A percentile compares a stretch with the other conserved stretches of the same genome.
Conservation (phyloP, 2,329 filamentous ascomycete species). For the Zalaria sp. region DNA sequence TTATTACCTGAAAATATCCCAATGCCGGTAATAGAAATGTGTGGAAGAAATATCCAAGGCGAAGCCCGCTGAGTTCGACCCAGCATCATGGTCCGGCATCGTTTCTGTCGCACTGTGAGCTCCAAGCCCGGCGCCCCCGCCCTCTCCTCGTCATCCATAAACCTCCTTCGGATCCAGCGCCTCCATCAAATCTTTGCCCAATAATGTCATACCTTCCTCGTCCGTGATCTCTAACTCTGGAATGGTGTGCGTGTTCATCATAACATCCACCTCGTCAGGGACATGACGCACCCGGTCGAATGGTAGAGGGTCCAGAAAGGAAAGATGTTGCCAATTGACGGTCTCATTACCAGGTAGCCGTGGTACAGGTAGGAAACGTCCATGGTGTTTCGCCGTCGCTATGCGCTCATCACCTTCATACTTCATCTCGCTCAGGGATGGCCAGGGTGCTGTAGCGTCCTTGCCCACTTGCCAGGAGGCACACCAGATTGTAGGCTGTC, state of each 20-base stretch:
- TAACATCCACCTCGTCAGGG: too few species aligned
- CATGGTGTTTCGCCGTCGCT: constrained; percentile 26
- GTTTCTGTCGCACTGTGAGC: too few species aligned
- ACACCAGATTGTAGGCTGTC: constrained; percentile 1
- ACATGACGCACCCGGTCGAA: constrained; percentile 18
- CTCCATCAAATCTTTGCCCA: constrained; percentile 11
- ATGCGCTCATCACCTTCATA: constrained; percentile 34
- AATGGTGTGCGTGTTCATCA: too few species aligned
- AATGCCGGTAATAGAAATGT: too few species aligned
- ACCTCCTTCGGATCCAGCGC: constrained; percentile 11
- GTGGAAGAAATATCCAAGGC: too few species aligned
- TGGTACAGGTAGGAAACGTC: constrained; percentile 29
- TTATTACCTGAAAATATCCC: too few species aligned
- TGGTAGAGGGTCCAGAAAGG: constrained; percentile 20
- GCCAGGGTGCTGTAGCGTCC: constrained; percentile 24
- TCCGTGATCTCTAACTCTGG: background rate
- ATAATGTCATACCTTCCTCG: constrained; percentile 8
- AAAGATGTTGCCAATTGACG: constrained; percentile 28
- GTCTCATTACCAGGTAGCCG: constrained; percentile 24
- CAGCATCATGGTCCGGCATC: too few species aligned
- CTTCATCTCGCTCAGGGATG: constrained; percentile 25
- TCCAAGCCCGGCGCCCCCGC: too few species aligned
- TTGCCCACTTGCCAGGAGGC: too few species aligned
- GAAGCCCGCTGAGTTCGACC: too few species aligned
- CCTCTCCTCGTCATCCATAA: background rate